phyloP scores from a whole-genome alignment of 164 flowering plant genomes.

The Buxus sempervirens region DNA sequence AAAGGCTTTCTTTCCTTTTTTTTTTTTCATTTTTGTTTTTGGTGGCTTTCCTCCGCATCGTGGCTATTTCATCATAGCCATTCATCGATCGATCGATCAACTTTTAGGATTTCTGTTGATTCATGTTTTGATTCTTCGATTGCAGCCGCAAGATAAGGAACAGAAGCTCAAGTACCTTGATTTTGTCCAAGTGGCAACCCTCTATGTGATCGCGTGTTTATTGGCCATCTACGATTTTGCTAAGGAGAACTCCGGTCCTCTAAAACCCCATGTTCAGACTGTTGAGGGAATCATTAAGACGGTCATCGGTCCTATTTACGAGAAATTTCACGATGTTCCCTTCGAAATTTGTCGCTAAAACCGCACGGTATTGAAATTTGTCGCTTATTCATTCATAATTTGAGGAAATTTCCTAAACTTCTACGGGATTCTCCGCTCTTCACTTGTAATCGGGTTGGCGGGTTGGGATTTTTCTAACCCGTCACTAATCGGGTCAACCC shows the following conservation, averaged over 20 bases:
- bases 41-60: too few relatives aligned
- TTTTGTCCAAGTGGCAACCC: constrained; percentile 56
- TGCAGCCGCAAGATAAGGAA: constrained; percentile 27
- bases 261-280: constrained; percentile 58
- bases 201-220: constrained; percentile 40
- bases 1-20: not conserved
- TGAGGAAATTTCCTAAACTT: too few relatives aligned
- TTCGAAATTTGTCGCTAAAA: too few relatives aligned
- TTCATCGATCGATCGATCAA: not conserved
- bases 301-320: constrained; percentile 68
- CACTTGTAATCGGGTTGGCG: too few relatives aligned
- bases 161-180: constrained; percentile 57
- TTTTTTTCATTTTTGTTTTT: not conserved
- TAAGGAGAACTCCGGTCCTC: constrained; percentile 69
- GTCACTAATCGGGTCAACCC: too few relatives aligned
- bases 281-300: constrained; percentile 71
- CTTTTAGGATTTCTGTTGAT: not conserved
- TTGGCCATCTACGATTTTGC: constrained; percentile 54
- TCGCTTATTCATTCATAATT: too few relatives aligned
- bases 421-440: too few relatives aligned
- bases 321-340: constrained; percentile 63
- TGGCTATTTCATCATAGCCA: too few relatives aligned
- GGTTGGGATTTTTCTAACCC: too few relatives aligned
- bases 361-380: too few relatives aligned
- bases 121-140: not conserved